These are phyloP conservation scores for Eutypella sp. DNA, from an alignment of 2,329 filamentous ascomycete genomes.

Conservation along the genomic window DNA sequence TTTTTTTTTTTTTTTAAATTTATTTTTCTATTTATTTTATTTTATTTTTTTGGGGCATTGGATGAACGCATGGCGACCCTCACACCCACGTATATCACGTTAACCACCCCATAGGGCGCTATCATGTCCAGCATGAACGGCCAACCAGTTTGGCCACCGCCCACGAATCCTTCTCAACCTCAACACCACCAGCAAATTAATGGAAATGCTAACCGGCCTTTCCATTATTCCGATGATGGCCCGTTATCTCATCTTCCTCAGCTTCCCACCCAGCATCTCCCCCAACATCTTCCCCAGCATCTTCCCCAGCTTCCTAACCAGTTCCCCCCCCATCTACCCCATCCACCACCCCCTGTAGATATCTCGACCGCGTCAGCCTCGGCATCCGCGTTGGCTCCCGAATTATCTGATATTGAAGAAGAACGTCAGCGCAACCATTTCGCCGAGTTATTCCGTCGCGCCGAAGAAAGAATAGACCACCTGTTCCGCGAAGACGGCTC, in stretches of 20 bases:
- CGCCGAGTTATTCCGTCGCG: conserved; percentile 69
- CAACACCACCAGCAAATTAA: too few relatives aligned
- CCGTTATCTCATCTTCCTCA: conserved; percentile 44
- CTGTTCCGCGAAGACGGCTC: conserved; percentile 62
- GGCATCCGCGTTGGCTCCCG: conserved; percentile 60
- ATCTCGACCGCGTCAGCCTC: too few relatives aligned
- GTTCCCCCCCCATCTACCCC: conserved; percentile 44
- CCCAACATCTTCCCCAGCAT: too few relatives aligned
- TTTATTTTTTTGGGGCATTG: neutral
- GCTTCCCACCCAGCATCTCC: too few relatives aligned
- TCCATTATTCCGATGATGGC: conserved; percentile 59
- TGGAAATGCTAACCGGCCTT: conserved; percentile 36
- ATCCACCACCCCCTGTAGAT: conserved; percentile 35
- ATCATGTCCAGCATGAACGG: conserved; percentile 65
- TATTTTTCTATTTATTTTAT: conserved; percentile 37
- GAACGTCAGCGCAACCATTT: conserved; percentile 71
- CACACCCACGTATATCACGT: conserved; percentile 39
- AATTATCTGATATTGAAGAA: conserved; percentile 61
- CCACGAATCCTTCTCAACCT: conserved; percentile 43
- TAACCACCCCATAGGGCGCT: conserved; percentile 42
- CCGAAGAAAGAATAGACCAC: conserved; percentile 69
- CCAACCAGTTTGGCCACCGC: conserved; percentile 60
- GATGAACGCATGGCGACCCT: conserved; percentile 49
- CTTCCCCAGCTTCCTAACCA: too few relatives aligned
- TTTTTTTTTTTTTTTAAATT: too few relatives aligned